Evolutionary conservation across 805 yeast genomes (phyloP).

Genomic region (Metschnikowia gelsemii): DNA sequence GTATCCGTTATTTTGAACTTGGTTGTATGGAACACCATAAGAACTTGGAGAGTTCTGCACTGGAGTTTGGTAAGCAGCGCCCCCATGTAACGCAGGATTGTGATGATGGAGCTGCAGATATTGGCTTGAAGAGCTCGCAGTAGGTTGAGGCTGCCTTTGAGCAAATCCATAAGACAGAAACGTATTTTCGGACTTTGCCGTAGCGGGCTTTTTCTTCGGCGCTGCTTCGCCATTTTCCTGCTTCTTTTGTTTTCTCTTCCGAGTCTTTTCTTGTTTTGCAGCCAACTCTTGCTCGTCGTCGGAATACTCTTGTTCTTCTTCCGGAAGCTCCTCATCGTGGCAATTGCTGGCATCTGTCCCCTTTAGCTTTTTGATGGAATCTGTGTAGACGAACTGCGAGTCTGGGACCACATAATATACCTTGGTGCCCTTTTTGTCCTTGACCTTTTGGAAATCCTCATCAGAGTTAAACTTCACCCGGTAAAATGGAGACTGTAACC

Average conservation of each 20-base stretch:
- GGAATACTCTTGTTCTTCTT: constrained; percentile 90
- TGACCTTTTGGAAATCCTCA: constrained; percentile 49
- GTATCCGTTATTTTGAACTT: not conserved
- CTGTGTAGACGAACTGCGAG: constrained; percentile 77
- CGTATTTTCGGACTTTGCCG: constrained; percentile 17
- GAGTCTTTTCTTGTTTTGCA: constrained; percentile 62
- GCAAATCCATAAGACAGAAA: constrained; percentile 22
- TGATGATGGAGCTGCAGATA: constrained; percentile 10
- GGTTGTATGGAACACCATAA: constrained; percentile 1
- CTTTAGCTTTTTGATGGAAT: constrained; percentile 61
- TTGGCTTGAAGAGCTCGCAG: not conserved
- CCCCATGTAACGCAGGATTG: constrained; percentile 12
- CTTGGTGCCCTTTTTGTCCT: constrained; percentile 49
- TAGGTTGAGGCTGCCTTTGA: constrained; percentile 2
- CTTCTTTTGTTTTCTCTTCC: constrained; percentile 49
- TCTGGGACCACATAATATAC: constrained; percentile 80
- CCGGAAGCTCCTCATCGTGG: constrained; percentile 91
- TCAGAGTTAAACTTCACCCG: constrained; percentile 62
- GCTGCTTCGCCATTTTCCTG: constrained; percentile 12
- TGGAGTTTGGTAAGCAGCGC: not conserved
- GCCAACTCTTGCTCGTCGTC: constrained; percentile 89
- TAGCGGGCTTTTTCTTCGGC: constrained; percentile 20
- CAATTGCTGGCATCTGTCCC: constrained; percentile 96
- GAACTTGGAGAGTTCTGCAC: not conserved
- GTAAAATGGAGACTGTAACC: constrained; percentile 76